Conservation (phyloP, 345 rosid species). For the Xanthoceras sorbifolium region DNA sequence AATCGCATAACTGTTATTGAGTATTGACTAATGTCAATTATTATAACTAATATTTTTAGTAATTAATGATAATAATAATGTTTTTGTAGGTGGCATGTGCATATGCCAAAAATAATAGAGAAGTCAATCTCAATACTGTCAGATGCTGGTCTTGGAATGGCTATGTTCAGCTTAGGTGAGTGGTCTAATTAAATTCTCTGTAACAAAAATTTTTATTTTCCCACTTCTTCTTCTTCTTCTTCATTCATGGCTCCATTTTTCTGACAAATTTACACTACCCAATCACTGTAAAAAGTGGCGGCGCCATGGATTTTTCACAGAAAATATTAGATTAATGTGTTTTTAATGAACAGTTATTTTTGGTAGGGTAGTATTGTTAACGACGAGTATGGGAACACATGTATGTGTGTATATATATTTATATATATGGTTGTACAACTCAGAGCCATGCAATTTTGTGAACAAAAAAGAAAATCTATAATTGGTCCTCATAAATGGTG, state of each 20-base stretch:
- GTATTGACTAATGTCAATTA: neutral
- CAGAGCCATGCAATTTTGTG: slow-evolving; percentile 22
- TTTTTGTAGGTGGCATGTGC: slow-evolving; percentile 79
- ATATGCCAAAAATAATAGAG: slow-evolving; percentile 78
- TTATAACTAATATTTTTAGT: too few relatives aligned
- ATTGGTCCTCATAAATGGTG: neutral
- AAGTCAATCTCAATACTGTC: slow-evolving; percentile 89
- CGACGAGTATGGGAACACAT: neutral
- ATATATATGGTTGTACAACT: slow-evolving; percentile 21
- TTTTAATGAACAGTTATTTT: slow-evolving; percentile 2
- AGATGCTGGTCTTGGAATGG: slow-evolving; percentile 99
- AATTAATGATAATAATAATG: slow-evolving; percentile 4
- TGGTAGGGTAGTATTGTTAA: slow-evolving; percentile 21
- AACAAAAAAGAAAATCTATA: neutral
- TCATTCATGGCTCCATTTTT: slow-evolving; percentile 5
- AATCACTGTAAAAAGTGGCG: neutral
- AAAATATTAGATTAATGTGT: too few relatives aligned
- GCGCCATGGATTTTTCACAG: neutral
- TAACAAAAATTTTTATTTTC: too few relatives aligned
- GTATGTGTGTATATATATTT: too few relatives aligned
- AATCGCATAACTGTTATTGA: neutral
- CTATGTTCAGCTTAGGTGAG: slow-evolving; percentile 99
- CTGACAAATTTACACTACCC: neutral
- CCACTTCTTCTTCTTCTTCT: neutral
- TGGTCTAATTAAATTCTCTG: neutral